Evolutionary conservation across 371 early-diverging fungal species (phyloP).

Genomic region (Mucor plumbeus): DNA sequence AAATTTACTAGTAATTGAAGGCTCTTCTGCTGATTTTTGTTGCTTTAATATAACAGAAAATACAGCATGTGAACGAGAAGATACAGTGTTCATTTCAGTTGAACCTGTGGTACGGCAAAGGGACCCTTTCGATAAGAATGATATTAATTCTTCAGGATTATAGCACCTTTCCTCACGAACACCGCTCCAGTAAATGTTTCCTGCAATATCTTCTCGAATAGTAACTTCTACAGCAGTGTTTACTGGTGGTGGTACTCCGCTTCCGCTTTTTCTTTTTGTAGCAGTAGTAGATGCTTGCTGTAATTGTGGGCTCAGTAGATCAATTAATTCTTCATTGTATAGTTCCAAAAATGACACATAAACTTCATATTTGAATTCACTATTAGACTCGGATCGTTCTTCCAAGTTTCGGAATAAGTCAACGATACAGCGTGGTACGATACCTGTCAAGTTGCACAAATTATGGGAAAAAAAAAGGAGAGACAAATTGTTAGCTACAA

Average conservation of each 20-base stretch:
- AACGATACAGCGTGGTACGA: conserved; percentile 86
- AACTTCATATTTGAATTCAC: conserved; percentile 64
- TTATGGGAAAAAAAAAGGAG: conserved; percentile 19
- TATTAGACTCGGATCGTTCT: conserved; percentile 44
- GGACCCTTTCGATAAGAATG: conserved; percentile 75
- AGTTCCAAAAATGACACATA: conserved; percentile 91
- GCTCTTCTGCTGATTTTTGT: conserved; percentile 36
- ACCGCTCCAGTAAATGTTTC: conserved; percentile 91
- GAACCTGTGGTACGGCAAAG: conserved; percentile 92
- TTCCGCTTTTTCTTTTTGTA: conserved; percentile 27
- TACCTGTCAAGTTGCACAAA: conserved; percentile 58
- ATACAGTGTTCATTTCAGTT: conserved; percentile 97
- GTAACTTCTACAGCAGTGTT: conserved; percentile 39
- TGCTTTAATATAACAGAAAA: conserved; percentile 89
- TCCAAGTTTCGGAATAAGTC: conserved; percentile 61
- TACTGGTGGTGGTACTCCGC: conserved; percentile 18
- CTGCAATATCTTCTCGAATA: conserved; percentile 93
- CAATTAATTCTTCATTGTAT: conserved; percentile 97
- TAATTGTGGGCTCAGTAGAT: conserved; percentile 69
- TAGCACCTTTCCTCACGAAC: conserved; percentile 82
- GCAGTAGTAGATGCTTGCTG: conserved; percentile 4
- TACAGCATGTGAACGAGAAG: conserved; percentile 99
- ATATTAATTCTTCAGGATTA: conserved; percentile 80
- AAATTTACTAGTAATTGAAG: conserved; percentile 67
- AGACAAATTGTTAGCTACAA: not conserved